Evolutionary conservation across 1,139 yeast species (phyloP), one percentile per base, ranked within the genome.

Genomic region (Kazachstania sp.): DNA sequence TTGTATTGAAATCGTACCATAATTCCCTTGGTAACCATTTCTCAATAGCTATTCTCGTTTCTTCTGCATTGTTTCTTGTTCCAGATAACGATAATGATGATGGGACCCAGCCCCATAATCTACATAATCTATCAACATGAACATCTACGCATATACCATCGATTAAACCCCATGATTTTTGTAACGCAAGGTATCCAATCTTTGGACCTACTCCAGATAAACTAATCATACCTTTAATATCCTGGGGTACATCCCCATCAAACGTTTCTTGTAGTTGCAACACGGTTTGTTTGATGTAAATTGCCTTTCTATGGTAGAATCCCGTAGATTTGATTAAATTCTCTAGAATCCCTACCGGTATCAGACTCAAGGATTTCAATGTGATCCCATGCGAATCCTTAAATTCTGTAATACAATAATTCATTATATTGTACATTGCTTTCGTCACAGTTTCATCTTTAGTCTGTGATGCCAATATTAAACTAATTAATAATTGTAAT

Each of bases 141-240:
- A 87, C 94, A 64, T 90, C 97, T 8, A 90, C 96, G 9, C 97
- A 96, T 23, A 90, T 86, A 0, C 97, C 97, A 44, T 74, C 80
- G 43, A 80, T 69, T 34, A 73, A 70, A 15, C 69, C 68, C 95
- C 96, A 88, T 0, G 92, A 95, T 39, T 79, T 75, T 57, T 87
- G 95, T 52, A 87, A 68, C 4, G 88, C 72, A 32, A 90, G 67
- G 61, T 77, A 83, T 0, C 95, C 95, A 97, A 90, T 90, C 63
- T 90, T 90, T 13, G 95, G 96, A 0, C 97, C 97, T 2, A 90
- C 95, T 0, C 97, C 97, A 0, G 97, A 96, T 36, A 90, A 67
- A 1, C 74, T 65, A 1, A 77, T 73, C 49, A 88, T 73, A 2
- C 83, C 90, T 11, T 75, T 79, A n/a, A 87, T 75, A 0, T 81